Conservation (phyloP, 192 early-diverging fungal genomes). For the Radiomyces spectabilis region DNA sequence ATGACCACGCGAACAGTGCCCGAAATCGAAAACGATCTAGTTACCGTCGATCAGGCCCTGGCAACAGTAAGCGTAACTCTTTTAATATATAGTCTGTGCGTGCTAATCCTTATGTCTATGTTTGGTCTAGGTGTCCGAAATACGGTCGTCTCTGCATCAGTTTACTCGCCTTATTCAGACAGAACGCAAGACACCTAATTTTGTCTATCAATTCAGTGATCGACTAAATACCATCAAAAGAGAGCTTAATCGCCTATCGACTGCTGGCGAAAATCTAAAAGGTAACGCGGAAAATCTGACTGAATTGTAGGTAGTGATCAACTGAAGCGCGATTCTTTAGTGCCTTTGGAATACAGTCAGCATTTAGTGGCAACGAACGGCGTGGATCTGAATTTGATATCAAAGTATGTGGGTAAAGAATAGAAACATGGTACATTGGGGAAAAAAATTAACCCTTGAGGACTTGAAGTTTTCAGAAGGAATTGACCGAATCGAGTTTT, state of each 20-base stretch:
- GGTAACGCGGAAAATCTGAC: neutral
- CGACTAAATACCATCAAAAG: conserved; percentile 7
- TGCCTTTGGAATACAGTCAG: conserved; percentile 6
- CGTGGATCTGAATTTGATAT: conserved; percentile 5
- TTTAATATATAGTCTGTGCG: too few relatives aligned
- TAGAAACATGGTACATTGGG: too few relatives aligned
- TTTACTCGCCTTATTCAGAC: conserved; percentile 8
- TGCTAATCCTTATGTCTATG: too few relatives aligned
- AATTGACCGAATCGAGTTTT: neutral
- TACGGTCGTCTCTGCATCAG: conserved; percentile 8
- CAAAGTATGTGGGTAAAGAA: too few relatives aligned
- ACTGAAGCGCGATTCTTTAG: too few relatives aligned
- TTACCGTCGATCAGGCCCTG: too few relatives aligned
- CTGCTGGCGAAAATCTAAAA: conserved; percentile 3
- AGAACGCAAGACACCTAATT: conserved; percentile 10
- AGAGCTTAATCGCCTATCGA: conserved; percentile 5
- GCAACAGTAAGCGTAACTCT: too few relatives aligned
- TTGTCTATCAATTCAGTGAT: conserved; percentile 6
- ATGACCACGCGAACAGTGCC: too few relatives aligned
- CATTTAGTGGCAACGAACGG: neutral
- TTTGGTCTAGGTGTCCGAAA: conserved; percentile 17
- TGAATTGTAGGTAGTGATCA: too few relatives aligned
- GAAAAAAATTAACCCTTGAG: too few relatives aligned
- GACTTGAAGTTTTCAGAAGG: too few relatives aligned
- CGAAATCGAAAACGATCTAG: too few relatives aligned